Evolutionary conservation across 2,329 filamentous ascomycete genomes (phyloP), one percentile per base, ranked within the genome.

Genomic region (Hymenoscyphus repandus): DNA sequence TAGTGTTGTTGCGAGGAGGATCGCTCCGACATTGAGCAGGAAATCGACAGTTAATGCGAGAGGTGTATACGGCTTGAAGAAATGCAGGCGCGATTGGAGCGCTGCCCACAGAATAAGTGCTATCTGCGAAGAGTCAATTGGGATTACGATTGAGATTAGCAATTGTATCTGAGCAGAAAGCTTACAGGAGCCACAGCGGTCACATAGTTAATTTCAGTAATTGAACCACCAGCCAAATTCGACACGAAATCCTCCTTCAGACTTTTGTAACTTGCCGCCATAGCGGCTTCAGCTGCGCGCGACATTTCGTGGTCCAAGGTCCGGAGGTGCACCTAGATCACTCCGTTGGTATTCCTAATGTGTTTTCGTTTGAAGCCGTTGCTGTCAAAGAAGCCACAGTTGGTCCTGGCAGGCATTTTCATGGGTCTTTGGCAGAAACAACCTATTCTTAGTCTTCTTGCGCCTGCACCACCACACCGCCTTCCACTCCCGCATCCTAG

Each of bases 241-340:
- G 92, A 96, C 64, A 99, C 93, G 68, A 96, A 96, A 66, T 90
- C 90, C 75, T 95, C 91, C 74, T 99, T 99, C 60, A 86, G 78
- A 64, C 86, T 81, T 72, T 96, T 99, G 75, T 96, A 96, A 70
- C 78, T 85, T 52, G 70, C 69, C 42, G 72, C 67, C 62, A 65
- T 68, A 53, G 67, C 68, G 58, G 68, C 58, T 56, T 64, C 58
- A 41, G 60, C 58, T 58, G 59, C 62, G 39, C 58, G 55, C 43
- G 63, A 65, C 62, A 65, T 64, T 40, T 33, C 47, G 41, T 30
- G 40, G 22, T 32, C 18, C 31, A 30, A 38, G 32, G 17, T 7
- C 17, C 7, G 36, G 20, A 46, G 17, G 32, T 38, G 34, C 10
- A 17, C 15, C 5, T 37, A 3, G 3, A 11, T 13, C 32, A 13